phyloP scores from a whole-genome alignment of 305 asterid species.

The Fraxinus xanthoxyloides region DNA sequence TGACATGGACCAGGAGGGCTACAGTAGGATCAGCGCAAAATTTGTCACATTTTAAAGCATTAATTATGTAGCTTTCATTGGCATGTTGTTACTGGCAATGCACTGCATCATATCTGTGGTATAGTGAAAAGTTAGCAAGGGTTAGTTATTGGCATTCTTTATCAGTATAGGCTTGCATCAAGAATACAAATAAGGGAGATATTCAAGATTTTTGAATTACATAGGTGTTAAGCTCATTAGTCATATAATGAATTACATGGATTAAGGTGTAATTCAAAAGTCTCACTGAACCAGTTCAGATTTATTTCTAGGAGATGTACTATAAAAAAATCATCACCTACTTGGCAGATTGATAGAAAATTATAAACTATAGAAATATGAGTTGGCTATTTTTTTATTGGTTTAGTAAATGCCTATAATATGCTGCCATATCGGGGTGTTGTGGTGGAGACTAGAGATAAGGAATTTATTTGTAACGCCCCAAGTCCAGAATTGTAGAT shows the following conservation, averaged over 20 bases:
- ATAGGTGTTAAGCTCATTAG: neutral
- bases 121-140: neutral
- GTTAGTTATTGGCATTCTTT: neutral
- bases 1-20: neutral
- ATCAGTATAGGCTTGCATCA: neutral
- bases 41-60: neutral
- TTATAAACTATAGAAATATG: neutral
- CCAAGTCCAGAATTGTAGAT: neutral
- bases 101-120: neutral
- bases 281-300: neutral
- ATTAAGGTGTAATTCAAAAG: neutral
- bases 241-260: neutral
- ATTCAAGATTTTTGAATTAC: neutral
- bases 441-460: neutral
- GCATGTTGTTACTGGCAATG: neutral
- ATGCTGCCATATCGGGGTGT: neutral
- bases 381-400: neutral
- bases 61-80: neutral
- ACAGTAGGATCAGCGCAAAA: neutral
- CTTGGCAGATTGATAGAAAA: neutral
- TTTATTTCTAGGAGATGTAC: neutral
- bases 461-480: neutral
- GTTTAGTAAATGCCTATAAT: neutral
- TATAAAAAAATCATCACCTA: neutral
- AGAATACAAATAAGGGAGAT: neutral